phyloP scores from a whole-genome alignment of 331 rosid species.

The Rosa hybrid region DNA sequence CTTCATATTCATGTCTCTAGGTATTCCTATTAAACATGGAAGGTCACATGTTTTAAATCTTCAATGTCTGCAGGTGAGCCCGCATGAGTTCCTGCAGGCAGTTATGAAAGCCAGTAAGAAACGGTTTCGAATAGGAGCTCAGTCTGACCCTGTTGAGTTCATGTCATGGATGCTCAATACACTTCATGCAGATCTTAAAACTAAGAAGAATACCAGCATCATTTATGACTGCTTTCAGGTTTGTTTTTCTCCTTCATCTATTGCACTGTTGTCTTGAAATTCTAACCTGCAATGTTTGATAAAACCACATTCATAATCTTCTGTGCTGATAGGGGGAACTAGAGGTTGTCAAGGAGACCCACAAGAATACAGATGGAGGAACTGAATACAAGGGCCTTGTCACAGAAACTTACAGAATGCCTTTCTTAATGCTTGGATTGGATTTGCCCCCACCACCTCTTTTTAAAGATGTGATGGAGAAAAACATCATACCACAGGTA shows the following conservation, averaged over 20 bases:
- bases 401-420: constrained; percentile 77
- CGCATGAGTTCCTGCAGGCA: constrained; percentile 94
- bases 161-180: constrained; percentile 98
- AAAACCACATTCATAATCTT: constrained; percentile 1
- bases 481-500: constrained; percentile 98
- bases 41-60: constrained; percentile 16
- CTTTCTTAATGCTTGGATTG: constrained; percentile 93
- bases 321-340: constrained; percentile 73
- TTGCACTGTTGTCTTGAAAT: background rate
- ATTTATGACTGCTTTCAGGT: constrained; percentile 94
- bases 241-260: constrained; percentile 19
- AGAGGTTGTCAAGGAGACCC: constrained; percentile 91
- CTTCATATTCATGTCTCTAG: background rate
- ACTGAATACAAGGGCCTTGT: constrained; percentile 38
- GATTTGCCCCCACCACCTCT: constrained; percentile 99
- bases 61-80: constrained; percentile 72
- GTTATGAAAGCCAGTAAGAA: constrained; percentile 98
- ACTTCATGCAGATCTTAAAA: constrained; percentile 73
- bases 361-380: constrained; percentile 47
- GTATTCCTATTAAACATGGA: constrained; percentile 15
- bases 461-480: constrained; percentile 97
- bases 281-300: background rate
- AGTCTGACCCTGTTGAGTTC: constrained; percentile 96
- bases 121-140: constrained; percentile 80
- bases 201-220: constrained; percentile 80